phyloP scores from a whole-genome alignment of 208 protist genomes.

The Perkinsela sp. region DNA sequence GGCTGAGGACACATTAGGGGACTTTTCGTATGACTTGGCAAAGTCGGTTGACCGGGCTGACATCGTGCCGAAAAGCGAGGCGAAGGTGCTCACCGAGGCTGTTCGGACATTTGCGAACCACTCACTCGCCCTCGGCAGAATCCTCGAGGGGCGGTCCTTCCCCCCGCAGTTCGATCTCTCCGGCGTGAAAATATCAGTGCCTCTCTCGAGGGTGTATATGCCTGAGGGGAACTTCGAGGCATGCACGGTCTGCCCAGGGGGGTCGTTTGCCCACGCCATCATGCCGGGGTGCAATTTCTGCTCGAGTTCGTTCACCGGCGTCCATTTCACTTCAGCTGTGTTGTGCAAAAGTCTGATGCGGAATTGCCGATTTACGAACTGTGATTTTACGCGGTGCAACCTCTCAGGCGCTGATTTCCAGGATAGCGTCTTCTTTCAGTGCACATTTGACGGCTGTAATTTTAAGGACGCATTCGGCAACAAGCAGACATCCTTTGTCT shows the following conservation, averaged over 20 bases:
- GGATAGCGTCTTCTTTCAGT: not conserved
- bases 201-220: not conserved
- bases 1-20: not conserved
- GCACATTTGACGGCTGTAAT: not conserved
- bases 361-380: not conserved
- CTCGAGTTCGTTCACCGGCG: not conserved
- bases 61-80: not conserved
- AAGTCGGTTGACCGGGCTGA: not conserved
- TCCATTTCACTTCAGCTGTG: not conserved
- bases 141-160: not conserved
- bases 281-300: not conserved
- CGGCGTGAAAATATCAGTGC: not conserved
- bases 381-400: not conserved
- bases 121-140: not conserved
- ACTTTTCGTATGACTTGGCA: not conserved
- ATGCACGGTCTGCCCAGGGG: not conserved
- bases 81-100: not conserved
- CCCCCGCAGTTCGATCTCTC: not conserved
- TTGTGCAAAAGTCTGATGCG: not conserved
- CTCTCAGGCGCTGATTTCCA: not conserved
- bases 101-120: not conserved
- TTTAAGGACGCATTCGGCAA: not conserved
- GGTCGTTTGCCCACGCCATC: not conserved
- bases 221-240: not conserved
- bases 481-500: not conserved